Evolutionary conservation across 2,329 filamentous ascomycete genomes (phyloP).

Genomic region (Pyricularia pennisetigena): DNA sequence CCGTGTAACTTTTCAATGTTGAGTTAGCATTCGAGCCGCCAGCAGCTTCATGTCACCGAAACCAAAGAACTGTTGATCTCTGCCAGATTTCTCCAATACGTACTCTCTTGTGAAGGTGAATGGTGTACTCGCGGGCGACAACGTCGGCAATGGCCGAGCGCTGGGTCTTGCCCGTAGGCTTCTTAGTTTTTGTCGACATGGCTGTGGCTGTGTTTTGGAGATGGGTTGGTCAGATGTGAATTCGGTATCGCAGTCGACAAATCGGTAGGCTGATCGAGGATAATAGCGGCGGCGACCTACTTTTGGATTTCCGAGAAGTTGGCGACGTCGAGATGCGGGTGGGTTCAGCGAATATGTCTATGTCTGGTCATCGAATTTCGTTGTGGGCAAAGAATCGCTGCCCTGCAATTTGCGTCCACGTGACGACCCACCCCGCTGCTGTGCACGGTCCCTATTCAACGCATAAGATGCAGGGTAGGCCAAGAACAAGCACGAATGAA

Average conservation of each 20-base stretch:
- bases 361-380: not conserved
- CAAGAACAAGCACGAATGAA: not conserved
- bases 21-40: conserved; percentile 20
- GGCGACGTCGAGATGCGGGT: not conserved
- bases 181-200: conserved; percentile 60
- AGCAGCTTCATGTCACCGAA: not conserved
- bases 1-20: conserved; percentile 66
- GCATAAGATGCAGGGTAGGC: not conserved
- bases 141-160: conserved; percentile 98
- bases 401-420: not conserved
- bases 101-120: conserved; percentile 99
- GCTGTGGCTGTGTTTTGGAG: conserved; percentile 18
- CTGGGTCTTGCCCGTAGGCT: conserved; percentile 56
- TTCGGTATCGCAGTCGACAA: not conserved
- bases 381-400: conserved; percentile 1
- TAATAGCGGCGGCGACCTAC: not conserved
- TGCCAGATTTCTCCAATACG: conserved; percentile 28
- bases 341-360: not conserved
- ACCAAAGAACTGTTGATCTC: not conserved
- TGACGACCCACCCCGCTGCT: not conserved
- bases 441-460: not conserved
- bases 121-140: conserved; percentile 99
- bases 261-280: not conserved
- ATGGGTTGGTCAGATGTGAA: not conserved
- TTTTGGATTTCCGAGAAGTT: not conserved